phyloP scores from a whole-genome alignment of 2,329 filamentous ascomycete genomes.

The Chrysoporthe deuterocubensis region DNA sequence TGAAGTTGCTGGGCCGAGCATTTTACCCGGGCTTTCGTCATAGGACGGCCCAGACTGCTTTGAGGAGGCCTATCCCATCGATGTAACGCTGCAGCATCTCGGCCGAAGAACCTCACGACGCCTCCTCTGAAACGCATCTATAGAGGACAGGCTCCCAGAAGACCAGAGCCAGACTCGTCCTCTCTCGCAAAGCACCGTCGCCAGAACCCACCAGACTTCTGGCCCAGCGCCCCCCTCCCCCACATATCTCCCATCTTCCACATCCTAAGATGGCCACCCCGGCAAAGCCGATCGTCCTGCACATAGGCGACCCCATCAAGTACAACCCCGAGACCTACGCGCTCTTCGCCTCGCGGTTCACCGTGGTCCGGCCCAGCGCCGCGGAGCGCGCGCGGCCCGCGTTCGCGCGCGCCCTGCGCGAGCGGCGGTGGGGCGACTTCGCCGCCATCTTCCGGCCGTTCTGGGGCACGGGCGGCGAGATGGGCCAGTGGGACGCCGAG shows the following conservation, averaged over 20 bases:
- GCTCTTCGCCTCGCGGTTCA: slow-evolving; percentile 48
- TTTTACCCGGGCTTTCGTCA: not conserved
- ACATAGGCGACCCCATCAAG: slow-evolving; percentile 69
- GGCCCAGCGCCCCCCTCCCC: not conserved
- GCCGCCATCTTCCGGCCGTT: slow-evolving; percentile 59
- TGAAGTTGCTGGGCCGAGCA: not conserved
- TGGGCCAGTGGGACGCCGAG: slow-evolving; percentile 67
- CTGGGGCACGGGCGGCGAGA: slow-evolving; percentile 65
- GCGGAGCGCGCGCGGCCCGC: slow-evolving; percentile 55
- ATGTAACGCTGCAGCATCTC: slow-evolving; percentile 1
- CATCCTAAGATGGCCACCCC: not conserved
- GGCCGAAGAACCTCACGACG: not conserved
- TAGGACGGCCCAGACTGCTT: not conserved
- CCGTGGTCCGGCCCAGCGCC: slow-evolving; percentile 54
- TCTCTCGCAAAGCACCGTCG: not conserved
- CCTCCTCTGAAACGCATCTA: too few species aligned
- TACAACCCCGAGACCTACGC: slow-evolving; percentile 54
- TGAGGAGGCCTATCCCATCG: not conserved
- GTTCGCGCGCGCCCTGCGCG: slow-evolving; percentile 54
- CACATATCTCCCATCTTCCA: not conserved
- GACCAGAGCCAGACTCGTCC: not conserved
- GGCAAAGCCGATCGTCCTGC: slow-evolving; percentile 65
- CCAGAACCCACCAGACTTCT: not conserved
- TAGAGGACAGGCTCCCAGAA: not conserved
- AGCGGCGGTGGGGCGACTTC: slow-evolving; percentile 60